Percentiles rank a stretch among this genome's conserved stretches.
Evolutionary conservation across 2,329 filamentous ascomycete species (phyloP).

Genomic region (Diaporthe batatas): DNA sequence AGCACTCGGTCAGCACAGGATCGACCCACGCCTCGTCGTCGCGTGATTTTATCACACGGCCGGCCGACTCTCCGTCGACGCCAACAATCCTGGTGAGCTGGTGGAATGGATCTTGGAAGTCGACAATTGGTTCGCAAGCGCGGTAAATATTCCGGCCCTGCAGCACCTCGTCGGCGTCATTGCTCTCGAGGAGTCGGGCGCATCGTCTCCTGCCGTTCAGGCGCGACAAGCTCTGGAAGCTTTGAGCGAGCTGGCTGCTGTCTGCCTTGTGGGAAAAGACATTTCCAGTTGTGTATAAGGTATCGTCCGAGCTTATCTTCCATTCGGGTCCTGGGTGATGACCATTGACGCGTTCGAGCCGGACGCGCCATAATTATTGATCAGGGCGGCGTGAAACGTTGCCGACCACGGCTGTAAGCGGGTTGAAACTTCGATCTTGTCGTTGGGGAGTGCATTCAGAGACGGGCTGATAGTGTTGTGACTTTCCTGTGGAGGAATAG

Average conservation of each 20-base stretch:
- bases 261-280: neutral
- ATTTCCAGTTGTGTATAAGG: constrained; percentile 7
- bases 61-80: constrained; percentile 49
- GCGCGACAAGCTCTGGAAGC: constrained; percentile 8
- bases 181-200: constrained; percentile 47
- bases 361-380: constrained; percentile 56
- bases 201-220: constrained; percentile 45
- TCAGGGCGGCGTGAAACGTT: constrained; percentile 43
- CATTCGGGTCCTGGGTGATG: constrained; percentile 38
- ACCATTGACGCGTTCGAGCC: constrained; percentile 50
- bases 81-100: constrained; percentile 50
- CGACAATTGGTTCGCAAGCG: constrained; percentile 52
- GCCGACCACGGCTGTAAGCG: constrained; percentile 26
- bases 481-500: constrained; percentile 58
- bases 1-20: constrained; percentile 48
- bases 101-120: constrained; percentile 50
- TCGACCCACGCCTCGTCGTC: constrained; percentile 46
- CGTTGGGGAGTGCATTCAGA: constrained; percentile 51
- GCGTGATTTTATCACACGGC: constrained; percentile 46
- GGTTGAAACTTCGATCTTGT: constrained; percentile 41
- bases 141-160: constrained; percentile 55
- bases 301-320: constrained; percentile 11
- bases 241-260: neutral
- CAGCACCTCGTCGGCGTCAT: constrained; percentile 49
- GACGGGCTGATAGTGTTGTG: constrained; percentile 58